Percentiles rank a stretch among this genome's conserved stretches.
These are phyloP conservation scores for Chaetomium olivaceum DNA, from an alignment of 2,329 filamentous ascomycete species.

Conservation along the genomic window DNA sequence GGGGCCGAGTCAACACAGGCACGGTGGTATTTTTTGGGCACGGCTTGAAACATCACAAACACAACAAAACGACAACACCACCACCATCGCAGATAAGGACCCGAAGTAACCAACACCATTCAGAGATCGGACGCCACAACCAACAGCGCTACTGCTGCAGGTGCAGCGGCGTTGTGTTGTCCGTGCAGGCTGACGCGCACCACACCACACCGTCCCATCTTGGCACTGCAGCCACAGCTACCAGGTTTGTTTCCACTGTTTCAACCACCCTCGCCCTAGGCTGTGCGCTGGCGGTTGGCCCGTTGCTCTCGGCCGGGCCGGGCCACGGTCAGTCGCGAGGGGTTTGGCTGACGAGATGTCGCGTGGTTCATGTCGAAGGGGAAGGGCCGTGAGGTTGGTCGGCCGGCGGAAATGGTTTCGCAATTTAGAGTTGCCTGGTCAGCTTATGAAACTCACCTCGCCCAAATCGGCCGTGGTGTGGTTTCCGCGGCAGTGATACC, in stretches of 20 bases:
- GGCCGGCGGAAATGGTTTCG: neutral
- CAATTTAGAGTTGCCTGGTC: neutral
- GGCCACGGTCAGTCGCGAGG: neutral
- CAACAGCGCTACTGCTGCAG: neutral
- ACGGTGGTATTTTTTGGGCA: neutral
- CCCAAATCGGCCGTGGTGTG: neutral
- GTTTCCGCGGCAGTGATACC: neutral
- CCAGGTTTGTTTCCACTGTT: slow-evolving; percentile 2
- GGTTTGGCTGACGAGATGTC: neutral
- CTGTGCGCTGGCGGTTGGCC: slow-evolving; percentile 14
- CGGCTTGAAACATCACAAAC: neutral
- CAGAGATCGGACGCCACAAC: slow-evolving; percentile 1
- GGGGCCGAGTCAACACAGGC: neutral
- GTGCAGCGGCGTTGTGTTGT: slow-evolving; percentile 1
- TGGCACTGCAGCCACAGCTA: slow-evolving; percentile 8
- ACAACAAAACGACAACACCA: neutral
- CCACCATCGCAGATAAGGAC: neutral
- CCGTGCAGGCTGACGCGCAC: slow-evolving; percentile 15
- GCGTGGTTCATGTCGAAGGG: neutral
- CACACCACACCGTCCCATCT: neutral
- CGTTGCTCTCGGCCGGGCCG: neutral
- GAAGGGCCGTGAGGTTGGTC: neutral
- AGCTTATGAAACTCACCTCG: neutral
- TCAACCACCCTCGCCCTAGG: neutral
- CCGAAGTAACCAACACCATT: neutral